Evolutionary conservation across 1,284 basidiomycete species (phyloP), one percentile per base, ranked within the genome.

Genomic region (Apiotrichum brassicae): DNA sequence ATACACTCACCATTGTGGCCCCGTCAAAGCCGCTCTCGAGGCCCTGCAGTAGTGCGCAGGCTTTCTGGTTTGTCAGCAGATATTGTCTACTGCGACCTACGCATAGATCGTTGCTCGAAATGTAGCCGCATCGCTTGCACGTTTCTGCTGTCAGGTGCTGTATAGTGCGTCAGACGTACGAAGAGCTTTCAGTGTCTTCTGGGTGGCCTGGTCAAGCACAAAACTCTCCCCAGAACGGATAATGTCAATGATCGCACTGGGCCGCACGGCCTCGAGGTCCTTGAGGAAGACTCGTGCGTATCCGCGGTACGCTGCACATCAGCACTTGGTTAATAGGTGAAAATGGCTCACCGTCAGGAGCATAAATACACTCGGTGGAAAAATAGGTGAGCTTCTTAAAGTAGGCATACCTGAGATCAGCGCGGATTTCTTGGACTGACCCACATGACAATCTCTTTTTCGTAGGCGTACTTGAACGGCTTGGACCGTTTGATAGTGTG

Each of bases 381-480:
- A 97, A 97, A 73, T 99, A 99, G 65, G 97, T 93, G 30, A 99
- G 79, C 73, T 90, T 91, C 74, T 95, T 97, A 77, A 97, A 97
- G 75, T 97, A 97, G 11, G 93, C 93, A 69, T 97, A 95, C 86
- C 88, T 92, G 55, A n/a, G 16, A 48, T 53, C 16, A 56, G 47
- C 32, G 22, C n/a, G 1, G 3, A 45, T 13, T 6, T 22, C 13
- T 23, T 13, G 2, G 8, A 73, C 81, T 57, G n/a, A 30, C 28
- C 28, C 59, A 89, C 93, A 99, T 97, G 58, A 99, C 94, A 39
- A 99, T 98, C 74, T 99, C 94, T 76, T 99, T 99, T 75, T 99
- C 95, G 67, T 98, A 98, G 0, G 92, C 86, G 65, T 97, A 93
- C 73, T 97, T 98, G 81, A 99, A 98, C 3, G 94, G 94, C 75